Evolutionary conservation across 805 yeast genomes (phyloP).

Genomic region (Teunomyces stri): DNA sequence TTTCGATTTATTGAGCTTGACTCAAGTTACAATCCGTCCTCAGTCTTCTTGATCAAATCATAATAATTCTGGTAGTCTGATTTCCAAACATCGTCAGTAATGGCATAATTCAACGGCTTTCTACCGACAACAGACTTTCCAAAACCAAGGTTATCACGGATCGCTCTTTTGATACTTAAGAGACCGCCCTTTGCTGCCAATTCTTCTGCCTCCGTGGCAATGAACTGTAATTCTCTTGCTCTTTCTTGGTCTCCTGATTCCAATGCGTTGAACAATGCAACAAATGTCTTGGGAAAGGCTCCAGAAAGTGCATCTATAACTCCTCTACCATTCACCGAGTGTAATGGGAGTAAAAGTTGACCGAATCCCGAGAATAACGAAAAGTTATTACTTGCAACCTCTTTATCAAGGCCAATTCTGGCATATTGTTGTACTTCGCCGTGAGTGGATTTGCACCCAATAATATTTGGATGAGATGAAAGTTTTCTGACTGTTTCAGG

Average conservation of each 20-base stretch:
- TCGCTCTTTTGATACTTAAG: constrained; percentile 47
- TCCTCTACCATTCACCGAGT: constrained; percentile 47
- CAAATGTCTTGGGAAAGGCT: constrained; percentile 50
- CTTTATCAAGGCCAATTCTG: constrained; percentile 42
- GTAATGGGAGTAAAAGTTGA: constrained; percentile 48
- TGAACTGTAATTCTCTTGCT: constrained; percentile 43
- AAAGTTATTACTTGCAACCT: constrained; percentile 37
- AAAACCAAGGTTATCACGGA: constrained; percentile 34
- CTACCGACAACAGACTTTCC: constrained; percentile 48
- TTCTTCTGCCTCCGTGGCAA: constrained; percentile 46
- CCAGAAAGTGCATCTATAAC: constrained; percentile 54
- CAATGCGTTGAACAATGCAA: constrained; percentile 37
- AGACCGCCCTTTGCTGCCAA: constrained; percentile 43
- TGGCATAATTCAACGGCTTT: constrained; percentile 44
- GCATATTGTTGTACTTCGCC: constrained; percentile 49
- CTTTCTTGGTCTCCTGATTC: constrained; percentile 38
- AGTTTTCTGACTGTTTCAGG: constrained; percentile 40
- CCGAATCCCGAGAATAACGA: constrained; percentile 49
- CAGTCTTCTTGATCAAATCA: constrained; percentile 7
- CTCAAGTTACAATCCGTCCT: constrained; percentile 3
- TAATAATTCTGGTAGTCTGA: constrained; percentile 3
- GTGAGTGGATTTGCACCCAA: constrained; percentile 53
- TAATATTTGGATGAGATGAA: constrained; percentile 45
- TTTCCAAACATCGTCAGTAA: constrained; percentile 7
- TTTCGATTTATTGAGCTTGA: neutral